Conservation (phyloP, 768 basidiomycete species). For the Suillus placidus region DNA sequence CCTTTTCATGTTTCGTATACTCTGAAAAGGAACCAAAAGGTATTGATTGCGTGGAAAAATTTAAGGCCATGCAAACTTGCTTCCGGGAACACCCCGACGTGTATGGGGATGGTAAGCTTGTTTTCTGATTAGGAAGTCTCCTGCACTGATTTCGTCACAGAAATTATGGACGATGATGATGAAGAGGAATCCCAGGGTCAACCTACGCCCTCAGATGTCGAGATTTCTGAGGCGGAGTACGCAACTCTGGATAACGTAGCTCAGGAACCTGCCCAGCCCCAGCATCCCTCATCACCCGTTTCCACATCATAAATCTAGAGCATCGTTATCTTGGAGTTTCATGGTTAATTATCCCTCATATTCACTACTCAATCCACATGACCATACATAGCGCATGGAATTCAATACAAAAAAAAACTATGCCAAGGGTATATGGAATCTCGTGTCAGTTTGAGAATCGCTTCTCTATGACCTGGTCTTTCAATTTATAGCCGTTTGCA, state of each 20-base stretch:
- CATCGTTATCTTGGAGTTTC: slow-evolving; percentile 19
- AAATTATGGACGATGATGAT: slow-evolving; percentile 73
- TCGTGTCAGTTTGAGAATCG: slow-evolving; percentile 50
- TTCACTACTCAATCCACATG: slow-evolving; percentile 31
- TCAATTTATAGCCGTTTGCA: slow-evolving; percentile 85
- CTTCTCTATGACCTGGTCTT: slow-evolving; percentile 70
- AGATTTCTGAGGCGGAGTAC: slow-evolving; percentile 15
- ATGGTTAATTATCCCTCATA: slow-evolving; percentile 31
- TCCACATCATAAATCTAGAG: slow-evolving; percentile 24
- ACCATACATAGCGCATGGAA: slow-evolving; percentile 20
- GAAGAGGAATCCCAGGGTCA: slow-evolving; percentile 36
- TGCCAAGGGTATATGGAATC: slow-evolving; percentile 4
- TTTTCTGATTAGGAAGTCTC: slow-evolving; percentile 3
- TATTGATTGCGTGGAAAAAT: slow-evolving; percentile 96
- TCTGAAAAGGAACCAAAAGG: slow-evolving; percentile 97
- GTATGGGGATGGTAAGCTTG: slow-evolving; percentile 84
- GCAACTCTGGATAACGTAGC: slow-evolving; percentile 5
- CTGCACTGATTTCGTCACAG: slow-evolving; percentile 35
- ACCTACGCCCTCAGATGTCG: slow-evolving; percentile 5
- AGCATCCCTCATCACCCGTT: slow-evolving; percentile 8
- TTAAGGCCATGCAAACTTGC: slow-evolving; percentile 97
- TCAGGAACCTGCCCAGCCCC: slow-evolving; percentile 10
- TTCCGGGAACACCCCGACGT: slow-evolving; percentile 95
- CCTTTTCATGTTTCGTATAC: slow-evolving; percentile 95
- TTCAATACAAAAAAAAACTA: slow-evolving; percentile 12